Evolutionary conservation across 306 rosid genomes (phyloP).

Genomic region (Vachellia pachyceras): DNA sequence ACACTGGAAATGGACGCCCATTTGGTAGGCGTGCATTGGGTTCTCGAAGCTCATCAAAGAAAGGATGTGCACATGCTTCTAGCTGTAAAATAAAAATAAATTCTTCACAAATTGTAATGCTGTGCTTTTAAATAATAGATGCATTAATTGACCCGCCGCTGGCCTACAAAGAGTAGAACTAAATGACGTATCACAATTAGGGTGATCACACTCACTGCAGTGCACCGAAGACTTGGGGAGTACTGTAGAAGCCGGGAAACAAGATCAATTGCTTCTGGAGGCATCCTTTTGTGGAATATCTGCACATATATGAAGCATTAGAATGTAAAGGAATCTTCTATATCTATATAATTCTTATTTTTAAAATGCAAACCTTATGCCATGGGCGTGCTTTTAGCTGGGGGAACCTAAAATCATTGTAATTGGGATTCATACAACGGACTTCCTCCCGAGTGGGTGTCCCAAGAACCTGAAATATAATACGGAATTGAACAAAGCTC

Average conservation of each 20-base stretch:
- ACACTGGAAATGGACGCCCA: conserved; percentile 84
- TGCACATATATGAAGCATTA: conserved; percentile 40
- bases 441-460: conserved; percentile 99
- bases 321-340: conserved; percentile 21
- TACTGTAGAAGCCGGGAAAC: conserved; percentile 91
- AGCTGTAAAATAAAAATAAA: conserved; percentile 64
- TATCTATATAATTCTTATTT: conserved; percentile 16
- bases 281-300: conserved; percentile 97
- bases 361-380: conserved; percentile 77
- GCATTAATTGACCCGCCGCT: conserved; percentile 4
- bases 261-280: conserved; percentile 96
- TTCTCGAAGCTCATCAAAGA: conserved; percentile 92
- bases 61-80: conserved; percentile 95
- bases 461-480: conserved; percentile 85
- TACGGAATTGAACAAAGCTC: conserved; percentile 20
- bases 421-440: conserved; percentile 97
- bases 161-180: neutral
- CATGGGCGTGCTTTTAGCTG: conserved; percentile 97
- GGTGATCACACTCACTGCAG: conserved; percentile 71
- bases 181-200: neutral
- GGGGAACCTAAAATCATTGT: conserved; percentile 90
- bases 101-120: conserved; percentile 26
- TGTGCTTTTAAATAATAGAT: neutral
- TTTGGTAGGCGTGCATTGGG: conserved; percentile 87
- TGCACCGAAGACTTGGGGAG: conserved; percentile 95